A percentile compares a stretch with the other conserved stretches of the same genome.
phyloP scores from a whole-genome alignment of 2,329 filamentous ascomycete genomes.

The Cladosporium sp. region DNA sequence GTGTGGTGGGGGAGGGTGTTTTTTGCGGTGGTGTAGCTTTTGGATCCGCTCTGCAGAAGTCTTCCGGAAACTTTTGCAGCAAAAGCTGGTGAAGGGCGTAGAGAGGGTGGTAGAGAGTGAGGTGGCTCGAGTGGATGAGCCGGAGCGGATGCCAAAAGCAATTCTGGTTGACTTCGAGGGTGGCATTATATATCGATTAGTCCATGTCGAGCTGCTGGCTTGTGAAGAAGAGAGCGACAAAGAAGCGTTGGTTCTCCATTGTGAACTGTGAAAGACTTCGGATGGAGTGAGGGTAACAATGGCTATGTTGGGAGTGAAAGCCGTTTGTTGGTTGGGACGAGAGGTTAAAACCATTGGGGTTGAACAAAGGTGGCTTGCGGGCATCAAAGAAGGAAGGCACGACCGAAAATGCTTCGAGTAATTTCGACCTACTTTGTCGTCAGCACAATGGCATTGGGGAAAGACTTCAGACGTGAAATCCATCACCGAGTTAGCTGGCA shows the following conservation, averaged over 20 bases:
- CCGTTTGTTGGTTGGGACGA: neutral
- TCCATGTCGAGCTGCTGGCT: neutral
- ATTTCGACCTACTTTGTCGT: neutral
- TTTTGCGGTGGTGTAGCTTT: neutral
- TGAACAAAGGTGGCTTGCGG: neutral
- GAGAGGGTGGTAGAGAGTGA: neutral
- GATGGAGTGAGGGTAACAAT: neutral
- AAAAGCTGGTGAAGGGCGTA: neutral
- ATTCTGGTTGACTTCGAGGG: neutral
- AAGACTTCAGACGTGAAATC: neutral
- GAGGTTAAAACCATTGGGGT: neutral
- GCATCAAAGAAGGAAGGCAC: conserved; percentile 3
- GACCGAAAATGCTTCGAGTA: neutral
- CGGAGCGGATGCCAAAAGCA: neutral
- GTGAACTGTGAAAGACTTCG: neutral
- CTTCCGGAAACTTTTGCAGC: conserved; percentile 6
- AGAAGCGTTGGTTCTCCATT: neutral
- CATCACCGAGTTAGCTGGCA: neutral
- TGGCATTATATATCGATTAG: neutral
- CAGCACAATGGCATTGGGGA: conserved; percentile 4
- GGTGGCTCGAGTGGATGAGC: neutral
- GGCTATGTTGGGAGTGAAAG: conserved; percentile 5
- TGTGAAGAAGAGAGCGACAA: neutral
- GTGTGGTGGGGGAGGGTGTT: neutral
- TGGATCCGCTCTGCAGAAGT: neutral